phyloP scores from a whole-genome alignment of 192 early-diverging fungal genomes.

The Backusella tarrabulga region DNA sequence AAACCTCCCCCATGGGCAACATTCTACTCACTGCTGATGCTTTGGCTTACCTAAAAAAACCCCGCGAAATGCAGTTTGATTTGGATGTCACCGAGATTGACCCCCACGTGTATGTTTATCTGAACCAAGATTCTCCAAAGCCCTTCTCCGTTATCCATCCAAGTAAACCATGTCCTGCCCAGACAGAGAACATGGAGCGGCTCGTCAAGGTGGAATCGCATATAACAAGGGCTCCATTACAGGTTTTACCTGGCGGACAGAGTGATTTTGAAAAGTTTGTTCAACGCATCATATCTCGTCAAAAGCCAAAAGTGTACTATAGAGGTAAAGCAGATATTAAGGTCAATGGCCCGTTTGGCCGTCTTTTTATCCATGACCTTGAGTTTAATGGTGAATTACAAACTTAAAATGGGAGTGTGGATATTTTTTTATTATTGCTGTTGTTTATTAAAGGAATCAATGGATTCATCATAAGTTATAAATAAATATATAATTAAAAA shows the following conservation, averaged over 20 bases:
- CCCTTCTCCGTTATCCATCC: slow-evolving; percentile 34
- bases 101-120: slow-evolving; percentile 28
- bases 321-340: slow-evolving; percentile 22
- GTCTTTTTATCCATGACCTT: slow-evolving; percentile 22
- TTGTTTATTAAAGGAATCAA: background rate
- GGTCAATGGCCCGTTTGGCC: slow-evolving; percentile 27
- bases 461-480: background rate
- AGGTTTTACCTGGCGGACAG: slow-evolving; percentile 19
- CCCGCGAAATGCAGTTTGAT: slow-evolving; percentile 29
- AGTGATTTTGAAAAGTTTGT: slow-evolving; percentile 36
- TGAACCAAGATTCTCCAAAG: background rate
- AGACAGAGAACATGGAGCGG: background rate
- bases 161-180: slow-evolving; percentile 14
- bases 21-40: slow-evolving; percentile 29
- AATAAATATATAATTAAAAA: background rate
- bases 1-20: slow-evolving; percentile 13
- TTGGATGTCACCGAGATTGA: slow-evolving; percentile 25
- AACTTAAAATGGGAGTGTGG: background rate
- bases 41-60: slow-evolving; percentile 15
- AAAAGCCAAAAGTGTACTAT: slow-evolving; percentile 13
- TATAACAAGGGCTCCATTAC: slow-evolving; percentile 22
- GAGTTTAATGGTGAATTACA: slow-evolving; percentile 31
- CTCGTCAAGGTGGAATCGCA: slow-evolving; percentile 21
- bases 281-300: slow-evolving; percentile 9
- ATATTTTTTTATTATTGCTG: background rate